phyloP scores from a whole-genome alignment of 2,329 filamentous ascomycete species.

The Ophiostoma himal-ulmi region DNA sequence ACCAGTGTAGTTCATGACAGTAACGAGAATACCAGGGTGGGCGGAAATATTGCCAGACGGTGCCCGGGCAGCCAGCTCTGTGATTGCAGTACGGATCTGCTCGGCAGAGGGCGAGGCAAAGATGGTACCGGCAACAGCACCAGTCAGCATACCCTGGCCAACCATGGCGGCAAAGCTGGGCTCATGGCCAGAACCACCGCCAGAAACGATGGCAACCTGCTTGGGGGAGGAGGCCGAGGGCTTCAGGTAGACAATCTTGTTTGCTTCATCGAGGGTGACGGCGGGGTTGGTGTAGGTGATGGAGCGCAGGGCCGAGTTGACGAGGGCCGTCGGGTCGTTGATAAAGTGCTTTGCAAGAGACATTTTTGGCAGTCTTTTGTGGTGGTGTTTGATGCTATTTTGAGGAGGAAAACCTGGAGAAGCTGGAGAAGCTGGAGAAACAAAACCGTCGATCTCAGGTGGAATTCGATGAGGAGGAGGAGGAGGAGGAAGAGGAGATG shows the following conservation, averaged over 20 bases:
- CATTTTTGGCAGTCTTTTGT: slow-evolving; percentile 18
- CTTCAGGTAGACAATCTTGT: slow-evolving; percentile 79
- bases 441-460: not conserved
- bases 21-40: slow-evolving; percentile 65
- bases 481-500: not conserved
- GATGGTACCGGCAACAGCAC: slow-evolving; percentile 78
- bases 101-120: slow-evolving; percentile 70
- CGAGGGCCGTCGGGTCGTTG: slow-evolving; percentile 72
- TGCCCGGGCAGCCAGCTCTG: slow-evolving; percentile 56
- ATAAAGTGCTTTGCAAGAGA: slow-evolving; percentile 75
- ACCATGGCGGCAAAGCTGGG: slow-evolving; percentile 84
- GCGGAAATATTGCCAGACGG: slow-evolving; percentile 44
- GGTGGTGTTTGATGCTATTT: not conserved
- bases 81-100: slow-evolving; percentile 73
- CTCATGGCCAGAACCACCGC: slow-evolving; percentile 86
- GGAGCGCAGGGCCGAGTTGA: slow-evolving; percentile 68
- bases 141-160: slow-evolving; percentile 71
- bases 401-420: not conserved
- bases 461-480: not conserved
- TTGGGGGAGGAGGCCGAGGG: slow-evolving; percentile 37
- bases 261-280: slow-evolving; percentile 66
- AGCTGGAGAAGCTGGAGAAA: slow-evolving; percentile 2
- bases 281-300: slow-evolving; percentile 80
- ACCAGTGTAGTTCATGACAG: slow-evolving; percentile 92
- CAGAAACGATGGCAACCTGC: slow-evolving; percentile 76